phyloP scores from a whole-genome alignment of 768 basidiomycete genomes.

The Calocera viscosa region DNA sequence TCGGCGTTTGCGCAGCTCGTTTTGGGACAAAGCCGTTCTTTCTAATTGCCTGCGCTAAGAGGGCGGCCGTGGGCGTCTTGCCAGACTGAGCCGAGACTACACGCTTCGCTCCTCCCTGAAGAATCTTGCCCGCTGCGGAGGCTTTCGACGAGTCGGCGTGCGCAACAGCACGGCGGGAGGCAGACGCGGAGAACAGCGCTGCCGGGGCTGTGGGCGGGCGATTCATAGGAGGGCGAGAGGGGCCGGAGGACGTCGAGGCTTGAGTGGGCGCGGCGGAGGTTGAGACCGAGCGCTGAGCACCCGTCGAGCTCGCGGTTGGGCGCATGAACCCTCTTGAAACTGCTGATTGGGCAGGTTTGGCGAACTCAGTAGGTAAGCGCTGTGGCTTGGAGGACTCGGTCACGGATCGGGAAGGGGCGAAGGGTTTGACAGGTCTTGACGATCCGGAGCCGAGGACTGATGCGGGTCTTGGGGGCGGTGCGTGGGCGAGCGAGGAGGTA shows the following conservation, averaged over 20 bases:
- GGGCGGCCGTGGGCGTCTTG: neutral
- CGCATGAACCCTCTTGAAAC: constrained; percentile 2
- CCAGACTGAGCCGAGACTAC: neutral
- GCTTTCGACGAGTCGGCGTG: neutral
- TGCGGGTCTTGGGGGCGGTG: neutral
- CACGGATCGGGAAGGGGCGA: neutral
- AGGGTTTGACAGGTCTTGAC: neutral
- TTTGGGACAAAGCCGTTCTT: neutral
- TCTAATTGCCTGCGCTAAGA: neutral
- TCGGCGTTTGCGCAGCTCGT: neutral
- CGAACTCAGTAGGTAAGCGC: neutral
- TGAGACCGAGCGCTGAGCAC: neutral
- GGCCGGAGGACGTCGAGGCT: neutral
- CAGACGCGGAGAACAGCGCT: neutral
- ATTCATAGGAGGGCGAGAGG: neutral
- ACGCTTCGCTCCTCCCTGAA: neutral
- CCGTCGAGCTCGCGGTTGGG: neutral
- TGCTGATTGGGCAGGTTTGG: neutral
- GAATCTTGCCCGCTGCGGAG: neutral
- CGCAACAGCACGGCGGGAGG: neutral
- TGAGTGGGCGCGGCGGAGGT: neutral
- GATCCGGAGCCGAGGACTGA: neutral
- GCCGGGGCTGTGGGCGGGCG: neutral
- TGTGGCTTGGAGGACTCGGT: neutral
- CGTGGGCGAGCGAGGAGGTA: neutral